Evolutionary conservation across 2,329 filamentous ascomycete species (phyloP).

Genomic region (Trichoderma sp.): DNA sequence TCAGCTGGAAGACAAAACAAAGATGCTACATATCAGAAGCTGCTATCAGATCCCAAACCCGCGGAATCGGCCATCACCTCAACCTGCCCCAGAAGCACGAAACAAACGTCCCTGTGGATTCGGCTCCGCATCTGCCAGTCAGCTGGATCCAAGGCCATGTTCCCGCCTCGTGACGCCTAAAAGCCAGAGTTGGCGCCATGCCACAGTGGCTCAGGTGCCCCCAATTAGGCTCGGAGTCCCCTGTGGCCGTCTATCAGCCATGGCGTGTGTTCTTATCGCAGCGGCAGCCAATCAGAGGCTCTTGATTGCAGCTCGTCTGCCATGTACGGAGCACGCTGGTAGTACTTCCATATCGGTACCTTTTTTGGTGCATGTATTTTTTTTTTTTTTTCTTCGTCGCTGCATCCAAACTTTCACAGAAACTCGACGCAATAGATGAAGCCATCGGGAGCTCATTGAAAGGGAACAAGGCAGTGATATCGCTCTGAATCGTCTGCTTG

Average conservation of each 20-base stretch:
- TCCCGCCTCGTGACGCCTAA: neutral
- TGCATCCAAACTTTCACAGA: neutral
- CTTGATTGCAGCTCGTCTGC: neutral
- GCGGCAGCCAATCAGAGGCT: neutral
- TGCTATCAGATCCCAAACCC: neutral
- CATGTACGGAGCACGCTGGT: neutral
- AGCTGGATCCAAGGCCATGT: neutral
- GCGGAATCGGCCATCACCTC: neutral
- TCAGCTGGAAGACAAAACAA: no score
- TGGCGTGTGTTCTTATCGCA: neutral
- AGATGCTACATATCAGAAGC: no score
- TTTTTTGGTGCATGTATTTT: neutral
- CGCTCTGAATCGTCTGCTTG: neutral
- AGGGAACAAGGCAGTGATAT: neutral
- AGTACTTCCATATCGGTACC: neutral
- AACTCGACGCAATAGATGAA: neutral
- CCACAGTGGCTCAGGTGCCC: no score
- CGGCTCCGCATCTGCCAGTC: constrained; percentile 2
- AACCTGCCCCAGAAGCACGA: constrained; percentile 6
- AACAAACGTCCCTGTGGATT: neutral
- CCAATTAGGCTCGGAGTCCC: neutral
- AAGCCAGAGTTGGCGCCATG: neutral
- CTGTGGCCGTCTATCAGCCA: neutral
- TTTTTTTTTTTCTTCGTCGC: neutral
- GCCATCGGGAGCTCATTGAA: neutral